Evolutionary conservation across 2,329 filamentous ascomycete genomes (phyloP), one percentile per base, ranked within the genome.

Genomic region (Camillea tinctor): DNA sequence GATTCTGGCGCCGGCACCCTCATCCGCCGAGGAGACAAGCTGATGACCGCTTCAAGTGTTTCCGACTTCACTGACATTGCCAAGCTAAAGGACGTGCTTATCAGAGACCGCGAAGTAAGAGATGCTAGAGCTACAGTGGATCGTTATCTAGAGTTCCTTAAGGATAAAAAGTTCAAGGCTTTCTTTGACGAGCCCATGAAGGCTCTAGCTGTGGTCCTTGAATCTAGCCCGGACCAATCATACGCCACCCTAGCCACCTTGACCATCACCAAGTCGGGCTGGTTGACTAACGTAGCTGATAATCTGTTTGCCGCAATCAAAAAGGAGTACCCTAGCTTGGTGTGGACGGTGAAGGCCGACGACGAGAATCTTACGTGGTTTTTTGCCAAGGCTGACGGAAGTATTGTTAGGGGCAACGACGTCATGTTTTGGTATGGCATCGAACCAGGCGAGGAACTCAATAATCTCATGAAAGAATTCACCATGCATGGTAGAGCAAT

Each of bases 341-440:
- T 92, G 65, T 99, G 93, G 94, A 96, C 93, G n/a, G 94, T 97
- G 62, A 94, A 91, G 79, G 90, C 93, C 72, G 90, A 96, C 68
- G 93, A 98, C 70, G 94, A 98, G 83, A 97, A 98, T 75, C 81
- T 98, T 69, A 93, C 92, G 11, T 98, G 94, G 95, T 97, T 98
- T 82, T 96, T 96, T 68, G 93, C 97, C 77, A 97, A 97, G 83
- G 90, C 94, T 9, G 93, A 97, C 68, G 94, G 95, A 59, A 97
- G 92, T 76, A 85, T 97, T 69, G 92, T 90, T 64, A 87, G 88
- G 58, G 88, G 92, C 67, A 92, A 92, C 60, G 92, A 93, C 72
- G 92, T 97, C 48, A 88, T 98, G 72, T 98, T 98, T 82, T 98
- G 94, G 91, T 97, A 96, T 75, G 93, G 93, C 56, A 87, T 95